Conservation (phyloP, 345 rosid genomes). For the Erucastrum elatum region DNA sequence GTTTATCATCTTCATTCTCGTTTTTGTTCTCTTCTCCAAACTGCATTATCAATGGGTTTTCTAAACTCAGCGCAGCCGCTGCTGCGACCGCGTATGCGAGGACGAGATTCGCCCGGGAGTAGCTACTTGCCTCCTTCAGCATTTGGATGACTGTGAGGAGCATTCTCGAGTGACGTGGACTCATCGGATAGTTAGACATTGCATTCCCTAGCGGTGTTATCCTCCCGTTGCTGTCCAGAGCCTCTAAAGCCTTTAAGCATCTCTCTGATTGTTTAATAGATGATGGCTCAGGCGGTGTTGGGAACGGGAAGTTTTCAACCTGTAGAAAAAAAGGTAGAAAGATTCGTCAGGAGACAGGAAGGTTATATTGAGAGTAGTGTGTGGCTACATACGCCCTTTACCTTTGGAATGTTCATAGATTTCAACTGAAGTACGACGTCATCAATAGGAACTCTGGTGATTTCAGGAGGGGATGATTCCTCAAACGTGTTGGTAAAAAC, state of each 20-base stretch:
- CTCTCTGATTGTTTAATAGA: conserved; percentile 69
- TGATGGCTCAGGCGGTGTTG: conserved; percentile 70
- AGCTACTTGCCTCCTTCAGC: neutral
- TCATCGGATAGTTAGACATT: neutral
- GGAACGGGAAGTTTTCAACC: conserved; percentile 93
- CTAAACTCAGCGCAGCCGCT: conserved; percentile 18
- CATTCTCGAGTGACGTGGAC: neutral
- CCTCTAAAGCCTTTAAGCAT: conserved; percentile 44
- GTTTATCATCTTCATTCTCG: conserved; percentile 43
- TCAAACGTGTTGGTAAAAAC: conserved; percentile 68
- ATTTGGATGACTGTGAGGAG: neutral
- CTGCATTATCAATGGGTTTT: conserved; percentile 71
- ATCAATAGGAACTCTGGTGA: conserved; percentile 77
- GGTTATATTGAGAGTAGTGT: neutral
- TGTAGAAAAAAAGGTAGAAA: conserved; percentile 30
- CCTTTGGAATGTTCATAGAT: conserved; percentile 83
- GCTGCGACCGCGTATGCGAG: neutral
- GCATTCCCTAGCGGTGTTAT: neutral
- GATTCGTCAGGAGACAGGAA: neutral
- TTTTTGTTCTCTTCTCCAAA: conserved; percentile 48
- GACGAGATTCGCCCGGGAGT: neutral
- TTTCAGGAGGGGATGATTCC: conserved; percentile 79
- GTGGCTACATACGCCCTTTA: conserved; percentile 29
- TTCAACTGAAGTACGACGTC: conserved; percentile 86
- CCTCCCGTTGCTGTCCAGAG: neutral